Evolutionary conservation across 1,284 basidiomycete species (phyloP).

Genomic region (Hemileia vastatrix): DNA sequence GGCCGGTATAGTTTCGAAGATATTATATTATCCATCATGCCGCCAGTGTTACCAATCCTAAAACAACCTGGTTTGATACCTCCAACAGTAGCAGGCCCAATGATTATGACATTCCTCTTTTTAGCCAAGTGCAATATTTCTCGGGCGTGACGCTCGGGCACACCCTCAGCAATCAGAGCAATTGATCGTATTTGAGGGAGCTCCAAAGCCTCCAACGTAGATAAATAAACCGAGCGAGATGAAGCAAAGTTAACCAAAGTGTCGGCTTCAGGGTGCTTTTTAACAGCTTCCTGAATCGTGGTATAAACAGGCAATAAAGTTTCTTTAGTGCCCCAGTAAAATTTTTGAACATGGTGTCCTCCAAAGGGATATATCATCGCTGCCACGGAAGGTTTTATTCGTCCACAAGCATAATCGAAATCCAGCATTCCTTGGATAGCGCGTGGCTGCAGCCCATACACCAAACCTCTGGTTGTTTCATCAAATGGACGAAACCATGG

Average conservation of each 20-base stretch:
- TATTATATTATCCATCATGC: slow-evolving; percentile 99
- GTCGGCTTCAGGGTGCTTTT: slow-evolving; percentile 93
- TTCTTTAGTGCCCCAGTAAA: slow-evolving; percentile 99
- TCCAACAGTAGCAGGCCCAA: slow-evolving; percentile 96
- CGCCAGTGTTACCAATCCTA: slow-evolving; percentile 98
- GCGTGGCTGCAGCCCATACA: slow-evolving; percentile 96
- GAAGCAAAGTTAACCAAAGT: slow-evolving; percentile 98
- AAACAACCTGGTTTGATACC: slow-evolving; percentile 99
- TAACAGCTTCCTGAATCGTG: slow-evolving; percentile 76
- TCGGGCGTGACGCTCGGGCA: slow-evolving; percentile 91
- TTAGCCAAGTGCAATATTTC: slow-evolving; percentile 86
- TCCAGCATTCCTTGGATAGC: slow-evolving; percentile 99
- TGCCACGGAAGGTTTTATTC: slow-evolving; percentile 82
- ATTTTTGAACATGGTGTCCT: slow-evolving; percentile 99
- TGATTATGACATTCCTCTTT: slow-evolving; percentile 81
- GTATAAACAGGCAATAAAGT: slow-evolving; percentile 97
- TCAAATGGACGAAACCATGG: slow-evolving; percentile 85
- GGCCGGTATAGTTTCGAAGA: slow-evolving; percentile 96
- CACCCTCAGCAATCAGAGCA: slow-evolving; percentile 96
- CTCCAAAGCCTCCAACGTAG: slow-evolving; percentile 79
- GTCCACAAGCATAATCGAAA: slow-evolving; percentile 97
- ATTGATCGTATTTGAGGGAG: slow-evolving; percentile 65
- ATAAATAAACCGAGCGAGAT: slow-evolving; percentile 85
- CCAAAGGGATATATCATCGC: slow-evolving; percentile 99
- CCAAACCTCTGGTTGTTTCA: slow-evolving; percentile 81